Evolutionary conservation across 306 rosid species (phyloP).

Genomic region (Acacia acuminata): DNA sequence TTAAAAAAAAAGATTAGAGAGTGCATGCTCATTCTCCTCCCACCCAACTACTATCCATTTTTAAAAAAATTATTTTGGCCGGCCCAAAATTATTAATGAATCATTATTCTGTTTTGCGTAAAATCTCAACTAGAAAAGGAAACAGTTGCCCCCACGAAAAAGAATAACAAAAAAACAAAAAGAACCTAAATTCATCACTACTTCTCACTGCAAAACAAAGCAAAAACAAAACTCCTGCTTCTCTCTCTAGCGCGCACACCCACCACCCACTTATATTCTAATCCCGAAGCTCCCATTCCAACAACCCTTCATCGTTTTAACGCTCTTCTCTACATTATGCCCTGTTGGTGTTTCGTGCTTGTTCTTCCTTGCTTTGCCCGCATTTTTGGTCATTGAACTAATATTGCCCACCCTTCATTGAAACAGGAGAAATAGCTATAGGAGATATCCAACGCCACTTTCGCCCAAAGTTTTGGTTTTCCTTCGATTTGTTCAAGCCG

Average conservation of each 20-base stretch:
- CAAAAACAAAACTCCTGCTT: not conserved
- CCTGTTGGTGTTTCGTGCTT: constrained; percentile 45
- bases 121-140: constrained; percentile 23
- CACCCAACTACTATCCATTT: not conserved
- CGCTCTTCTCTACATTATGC: constrained; percentile 32
- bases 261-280: constrained; percentile 44
- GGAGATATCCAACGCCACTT: constrained; percentile 32
- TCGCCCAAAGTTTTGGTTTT: constrained; percentile 28
- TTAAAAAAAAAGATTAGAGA: not conserved
- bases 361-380: constrained; percentile 54
- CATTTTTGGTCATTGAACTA: constrained; percentile 48
- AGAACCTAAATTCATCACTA: not conserved
- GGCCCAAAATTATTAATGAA: not conserved
- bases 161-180: not conserved
- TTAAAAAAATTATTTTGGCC: no score
- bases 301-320: constrained; percentile 35
- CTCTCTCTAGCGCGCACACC: not conserved
- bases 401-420: constrained; percentile 8
- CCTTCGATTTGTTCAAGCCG: constrained; percentile 35
- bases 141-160: not conserved
- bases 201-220: not conserved
- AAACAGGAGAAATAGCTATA: not conserved
- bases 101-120: constrained; percentile 16
- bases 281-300: constrained; percentile 35
- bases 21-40: constrained; percentile 27